These are phyloP conservation scores for Vanrija pseudolonga DNA, from an alignment of 1,284 basidiomycete species.

Conservation along the genomic window DNA sequence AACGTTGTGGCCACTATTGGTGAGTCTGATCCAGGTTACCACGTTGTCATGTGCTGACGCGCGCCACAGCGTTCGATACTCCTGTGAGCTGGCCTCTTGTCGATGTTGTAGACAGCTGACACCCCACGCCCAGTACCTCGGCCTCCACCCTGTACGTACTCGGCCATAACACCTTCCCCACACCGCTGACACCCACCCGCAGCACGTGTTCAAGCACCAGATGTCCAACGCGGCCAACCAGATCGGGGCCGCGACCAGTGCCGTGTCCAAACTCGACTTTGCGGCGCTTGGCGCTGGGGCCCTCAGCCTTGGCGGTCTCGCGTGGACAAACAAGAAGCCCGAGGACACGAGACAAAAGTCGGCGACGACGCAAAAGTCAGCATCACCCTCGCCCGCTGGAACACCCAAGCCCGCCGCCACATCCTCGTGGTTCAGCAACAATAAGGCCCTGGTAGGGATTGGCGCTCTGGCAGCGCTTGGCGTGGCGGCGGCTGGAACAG, in stretches of 20 bases:
- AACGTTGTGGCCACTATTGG: constrained; percentile 42
- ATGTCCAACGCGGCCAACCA: constrained; percentile 73
- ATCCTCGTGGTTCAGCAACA: constrained; percentile 14
- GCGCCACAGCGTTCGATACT: constrained; percentile 73
- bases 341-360: constrained; percentile 1
- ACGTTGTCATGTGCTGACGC: neutral
- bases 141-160: constrained; percentile 64
- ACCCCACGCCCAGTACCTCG: constrained; percentile 68
- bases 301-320: constrained; percentile 28
- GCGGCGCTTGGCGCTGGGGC: constrained; percentile 56
- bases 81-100: constrained; percentile 67
- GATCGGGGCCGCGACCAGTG: constrained; percentile 60
- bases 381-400: neutral
- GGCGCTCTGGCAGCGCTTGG: constrained; percentile 65
- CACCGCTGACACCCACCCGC: constrained; percentile 1
- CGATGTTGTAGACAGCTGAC: neutral
- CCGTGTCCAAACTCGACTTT: constrained; percentile 55
- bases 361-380: neutral
- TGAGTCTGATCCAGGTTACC: constrained; percentile 10
- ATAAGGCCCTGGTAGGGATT: constrained; percentile 35
- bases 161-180: neutral
- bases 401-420: neutral
- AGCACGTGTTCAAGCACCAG: constrained; percentile 61
- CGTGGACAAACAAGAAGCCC: constrained; percentile 12
- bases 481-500: constrained; percentile 77